Evolutionary conservation across 768 basidiomycete genomes (phyloP).

Genomic region (Podaxis pistillaris): DNA sequence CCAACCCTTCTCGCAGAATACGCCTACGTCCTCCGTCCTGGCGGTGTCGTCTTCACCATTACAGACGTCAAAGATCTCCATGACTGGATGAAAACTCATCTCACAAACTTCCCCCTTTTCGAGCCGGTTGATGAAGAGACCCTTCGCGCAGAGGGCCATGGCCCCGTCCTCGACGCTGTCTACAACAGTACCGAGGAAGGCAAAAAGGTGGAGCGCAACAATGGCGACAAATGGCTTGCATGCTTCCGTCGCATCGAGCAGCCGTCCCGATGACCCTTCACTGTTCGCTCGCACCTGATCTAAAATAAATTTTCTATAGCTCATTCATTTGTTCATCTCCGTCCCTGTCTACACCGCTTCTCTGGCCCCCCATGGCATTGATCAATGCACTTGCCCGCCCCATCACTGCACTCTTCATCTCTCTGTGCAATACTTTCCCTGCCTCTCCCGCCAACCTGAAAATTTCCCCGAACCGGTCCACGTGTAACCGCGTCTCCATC

Average conservation of each 20-base stretch:
- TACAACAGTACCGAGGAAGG: constrained; percentile 93
- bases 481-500: constrained; percentile 93
- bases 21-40: constrained; percentile 87
- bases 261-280: constrained; percentile 15
- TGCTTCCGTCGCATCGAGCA: constrained; percentile 73
- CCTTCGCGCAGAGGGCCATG: constrained; percentile 73
- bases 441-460: constrained; percentile 78
- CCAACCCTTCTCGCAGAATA: constrained; percentile 98
- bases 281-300: neutral
- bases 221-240: constrained; percentile 88
- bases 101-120: constrained; percentile 88
- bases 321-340: constrained; percentile 39
- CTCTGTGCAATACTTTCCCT: constrained; percentile 70
- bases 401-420: constrained; percentile 78
- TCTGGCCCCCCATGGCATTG: constrained; percentile 25
- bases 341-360: constrained; percentile 29
- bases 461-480: constrained; percentile 90
- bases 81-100: constrained; percentile 91
- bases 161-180: constrained; percentile 77
- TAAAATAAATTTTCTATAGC: constrained; percentile 21
- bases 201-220: constrained; percentile 91
- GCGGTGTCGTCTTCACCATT: constrained; percentile 97
- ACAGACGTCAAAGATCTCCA: constrained; percentile 95
- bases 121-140: constrained; percentile 72
- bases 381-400: constrained; percentile 62